Percentiles rank a stretch among this genome's conserved stretches.
These are phyloP conservation scores for Berberis vulgaris DNA, from an alignment of 164 flowering plant species.

Conservation along the genomic window DNA sequence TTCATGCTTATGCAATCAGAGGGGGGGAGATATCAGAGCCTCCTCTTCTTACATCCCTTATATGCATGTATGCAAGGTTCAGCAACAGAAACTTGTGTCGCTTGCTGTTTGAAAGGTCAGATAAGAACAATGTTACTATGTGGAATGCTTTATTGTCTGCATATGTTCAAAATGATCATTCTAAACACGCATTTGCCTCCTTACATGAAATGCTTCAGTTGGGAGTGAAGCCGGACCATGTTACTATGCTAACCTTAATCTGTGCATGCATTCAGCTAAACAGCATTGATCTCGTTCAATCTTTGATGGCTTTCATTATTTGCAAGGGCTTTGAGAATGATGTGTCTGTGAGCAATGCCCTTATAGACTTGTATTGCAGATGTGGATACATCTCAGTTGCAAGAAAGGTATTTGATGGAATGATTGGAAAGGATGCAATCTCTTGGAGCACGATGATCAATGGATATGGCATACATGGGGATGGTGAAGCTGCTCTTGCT, in stretches of 20 bases:
- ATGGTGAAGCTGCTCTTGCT: conserved; percentile 30
- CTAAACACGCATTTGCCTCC: conserved; percentile 20
- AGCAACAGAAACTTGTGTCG: conserved; percentile 17
- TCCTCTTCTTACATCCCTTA: conserved; percentile 43
- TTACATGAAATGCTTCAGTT: conserved; percentile 29
- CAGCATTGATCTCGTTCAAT: conserved; percentile 17
- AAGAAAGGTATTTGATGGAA: conserved; percentile 30
- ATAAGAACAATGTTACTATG: conserved; percentile 28
- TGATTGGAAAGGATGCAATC: conserved; percentile 27
- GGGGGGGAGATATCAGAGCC: conserved; percentile 19
- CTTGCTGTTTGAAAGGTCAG: conserved; percentile 32
- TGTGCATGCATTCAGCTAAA: conserved; percentile 36
- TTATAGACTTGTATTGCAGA: conserved; percentile 50
- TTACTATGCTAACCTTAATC: conserved; percentile 35
- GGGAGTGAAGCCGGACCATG: conserved; percentile 30
- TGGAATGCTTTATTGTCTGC: conserved; percentile 59
- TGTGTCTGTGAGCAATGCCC: conserved; percentile 30
- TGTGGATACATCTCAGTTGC: conserved; percentile 39
- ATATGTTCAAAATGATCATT: conserved; percentile 15
- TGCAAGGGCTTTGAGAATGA: conserved; percentile 33
- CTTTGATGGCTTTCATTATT: conserved; percentile 29
- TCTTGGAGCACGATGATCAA: conserved; percentile 53
- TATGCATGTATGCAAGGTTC: conserved; percentile 48
- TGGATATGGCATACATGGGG: conserved; percentile 45
- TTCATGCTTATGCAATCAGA: conserved; percentile 45